Conservation (phyloP, 179 eudicot species). For the Patellifolia procumbens region DNA sequence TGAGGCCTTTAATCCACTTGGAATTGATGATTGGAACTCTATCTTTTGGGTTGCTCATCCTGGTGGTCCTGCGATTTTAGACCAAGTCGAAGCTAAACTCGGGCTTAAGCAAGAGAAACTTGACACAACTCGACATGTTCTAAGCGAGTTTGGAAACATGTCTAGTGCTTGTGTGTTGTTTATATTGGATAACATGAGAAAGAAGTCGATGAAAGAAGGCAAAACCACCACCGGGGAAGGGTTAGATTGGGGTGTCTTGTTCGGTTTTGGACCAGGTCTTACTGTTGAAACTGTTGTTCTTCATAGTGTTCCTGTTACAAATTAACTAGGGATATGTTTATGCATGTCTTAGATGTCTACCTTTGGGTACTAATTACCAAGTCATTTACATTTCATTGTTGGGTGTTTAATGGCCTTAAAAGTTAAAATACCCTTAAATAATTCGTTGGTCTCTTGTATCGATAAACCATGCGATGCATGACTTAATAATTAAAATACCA, state of each 20-base stretch:
- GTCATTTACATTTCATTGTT: too few species aligned
- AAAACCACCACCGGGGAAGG: not conserved
- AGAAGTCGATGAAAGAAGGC: not conserved
- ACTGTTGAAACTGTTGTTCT: not conserved
- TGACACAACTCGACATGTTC: not conserved
- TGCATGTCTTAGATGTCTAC: too few species aligned
- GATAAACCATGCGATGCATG: too few species aligned
- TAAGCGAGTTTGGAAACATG: not conserved
- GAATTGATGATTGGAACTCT: too few species aligned
- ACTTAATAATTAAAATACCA: too few species aligned
- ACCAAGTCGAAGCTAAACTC: not conserved
- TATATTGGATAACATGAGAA: conserved; percentile 2
- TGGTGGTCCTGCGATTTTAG: not conserved
- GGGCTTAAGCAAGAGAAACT: not conserved
- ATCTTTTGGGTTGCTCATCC: conserved; percentile 1
- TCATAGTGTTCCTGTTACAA: not conserved
- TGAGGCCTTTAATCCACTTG: too few species aligned
- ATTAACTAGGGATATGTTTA: too few species aligned
- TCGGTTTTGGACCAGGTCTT: not conserved
- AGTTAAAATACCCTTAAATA: too few species aligned
- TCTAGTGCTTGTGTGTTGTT: conserved; percentile 5
- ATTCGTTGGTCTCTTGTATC: too few species aligned
- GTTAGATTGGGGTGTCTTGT: not conserved
- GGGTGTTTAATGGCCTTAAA: too few species aligned
- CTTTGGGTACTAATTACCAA: too few species aligned